Conservation (phyloP, 164 flowering plant genomes). For the Vitis rotundifolia region DNA sequence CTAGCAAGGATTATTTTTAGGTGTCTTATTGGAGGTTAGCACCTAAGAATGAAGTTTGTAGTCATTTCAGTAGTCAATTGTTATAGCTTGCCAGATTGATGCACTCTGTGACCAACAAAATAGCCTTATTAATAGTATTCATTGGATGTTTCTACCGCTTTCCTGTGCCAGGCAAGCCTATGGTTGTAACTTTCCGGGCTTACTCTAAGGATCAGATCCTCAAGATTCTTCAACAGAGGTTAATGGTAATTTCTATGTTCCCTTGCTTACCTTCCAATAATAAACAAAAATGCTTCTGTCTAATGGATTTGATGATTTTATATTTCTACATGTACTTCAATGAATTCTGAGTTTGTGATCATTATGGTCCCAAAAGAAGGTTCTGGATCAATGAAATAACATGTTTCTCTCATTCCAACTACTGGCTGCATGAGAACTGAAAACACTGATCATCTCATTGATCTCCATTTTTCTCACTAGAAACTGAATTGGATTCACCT, state of each 20-base stretch:
- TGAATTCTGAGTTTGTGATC: not conserved
- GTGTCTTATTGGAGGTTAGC: too few species aligned
- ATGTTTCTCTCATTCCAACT: not conserved
- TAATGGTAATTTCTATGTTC: slow-evolving; percentile 50
- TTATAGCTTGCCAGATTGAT: too few species aligned
- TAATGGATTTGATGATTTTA: not conserved
- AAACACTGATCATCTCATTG: too few species aligned
- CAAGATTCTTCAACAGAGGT: slow-evolving; percentile 77
- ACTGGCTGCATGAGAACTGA: not conserved
- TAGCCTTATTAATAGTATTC: not conserved
- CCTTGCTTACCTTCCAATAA: not conserved
- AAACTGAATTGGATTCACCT: too few species aligned
- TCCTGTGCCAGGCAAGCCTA: slow-evolving; percentile 74
- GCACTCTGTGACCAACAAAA: too few species aligned
- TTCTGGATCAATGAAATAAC: not conserved
- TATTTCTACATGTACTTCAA: not conserved
- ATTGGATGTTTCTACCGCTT: slow-evolving; percentile 1
- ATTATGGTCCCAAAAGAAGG: not conserved
- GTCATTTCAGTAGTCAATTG: too few species aligned
- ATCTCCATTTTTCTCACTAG: too few species aligned
- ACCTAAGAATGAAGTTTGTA: too few species aligned
- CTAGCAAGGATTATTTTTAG: too few species aligned
- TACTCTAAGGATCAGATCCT: slow-evolving; percentile 89
- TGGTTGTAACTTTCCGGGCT: slow-evolving; percentile 78
- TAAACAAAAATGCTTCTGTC: not conserved